Evolutionary conservation across 768 basidiomycete species (phyloP).

Genomic region (Piloderma croceum): DNA sequence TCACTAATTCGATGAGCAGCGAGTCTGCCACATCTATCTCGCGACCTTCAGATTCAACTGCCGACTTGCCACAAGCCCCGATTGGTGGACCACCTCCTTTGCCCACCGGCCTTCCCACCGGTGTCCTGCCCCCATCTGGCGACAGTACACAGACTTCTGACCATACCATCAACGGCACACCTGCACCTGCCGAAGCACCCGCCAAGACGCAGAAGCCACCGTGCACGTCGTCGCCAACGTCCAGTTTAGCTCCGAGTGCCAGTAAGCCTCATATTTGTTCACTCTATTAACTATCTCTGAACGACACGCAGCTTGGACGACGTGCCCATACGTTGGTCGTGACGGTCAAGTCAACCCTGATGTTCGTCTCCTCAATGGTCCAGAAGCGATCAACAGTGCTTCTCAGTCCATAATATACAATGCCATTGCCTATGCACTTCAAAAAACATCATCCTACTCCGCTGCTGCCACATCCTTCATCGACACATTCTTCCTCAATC

Average conservation of each 20-base stretch:
- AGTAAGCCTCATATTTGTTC: slow-evolving; percentile 30
- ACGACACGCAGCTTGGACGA: slow-evolving; percentile 29
- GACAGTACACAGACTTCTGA: slow-evolving; percentile 7
- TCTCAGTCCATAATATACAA: slow-evolving; percentile 43
- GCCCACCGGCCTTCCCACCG: slow-evolving; percentile 2
- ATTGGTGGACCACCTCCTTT: neutral
- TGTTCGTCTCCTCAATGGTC: slow-evolving; percentile 39
- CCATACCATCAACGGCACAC: slow-evolving; percentile 20
- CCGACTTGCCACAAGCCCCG: neutral
- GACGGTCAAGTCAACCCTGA: slow-evolving; percentile 57
- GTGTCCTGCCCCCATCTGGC: neutral
- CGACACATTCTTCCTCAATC: slow-evolving; percentile 41
- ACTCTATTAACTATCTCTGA: slow-evolving; percentile 21
- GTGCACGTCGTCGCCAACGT: slow-evolving; percentile 48
- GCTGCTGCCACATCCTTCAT: slow-evolving; percentile 33
- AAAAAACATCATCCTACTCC: slow-evolving; percentile 27
- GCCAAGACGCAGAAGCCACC: slow-evolving; percentile 24
- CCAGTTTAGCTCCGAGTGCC: slow-evolving; percentile 41
- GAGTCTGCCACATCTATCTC: too few species aligned
- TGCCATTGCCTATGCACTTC: slow-evolving; percentile 36
- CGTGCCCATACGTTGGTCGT: slow-evolving; percentile 41
- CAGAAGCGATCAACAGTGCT: slow-evolving; percentile 34
- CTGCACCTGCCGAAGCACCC: slow-evolving; percentile 22
- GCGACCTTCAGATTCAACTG: too few species aligned
- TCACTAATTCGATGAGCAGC: too few species aligned